Percentiles rank a stretch among this genome's conserved stretches.
Conservation (phyloP, 2,329 filamentous ascomycete genomes). For the Didymella pomorum region DNA sequence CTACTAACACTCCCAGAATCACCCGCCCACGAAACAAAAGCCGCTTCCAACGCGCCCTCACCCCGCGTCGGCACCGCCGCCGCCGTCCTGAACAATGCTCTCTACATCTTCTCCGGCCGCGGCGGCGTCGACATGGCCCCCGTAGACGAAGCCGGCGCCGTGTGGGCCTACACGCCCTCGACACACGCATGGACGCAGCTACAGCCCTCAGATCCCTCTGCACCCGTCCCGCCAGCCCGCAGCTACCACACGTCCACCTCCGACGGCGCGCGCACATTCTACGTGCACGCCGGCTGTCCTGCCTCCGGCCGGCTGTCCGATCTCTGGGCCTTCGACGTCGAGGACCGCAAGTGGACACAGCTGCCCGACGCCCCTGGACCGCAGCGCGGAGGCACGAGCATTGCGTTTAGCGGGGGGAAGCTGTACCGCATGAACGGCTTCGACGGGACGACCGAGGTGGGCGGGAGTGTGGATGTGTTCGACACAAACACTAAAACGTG, state of each 20-base stretch:
- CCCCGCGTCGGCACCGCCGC: slow-evolving; percentile 78
- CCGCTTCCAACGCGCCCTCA: slow-evolving; percentile 60
- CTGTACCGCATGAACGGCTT: slow-evolving; percentile 84
- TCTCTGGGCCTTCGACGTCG: slow-evolving; percentile 79
- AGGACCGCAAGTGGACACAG: slow-evolving; percentile 70
- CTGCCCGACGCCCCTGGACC: slow-evolving; percentile 72
- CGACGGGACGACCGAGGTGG: slow-evolving; percentile 73
- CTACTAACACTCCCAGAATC: slow-evolving; percentile 54
- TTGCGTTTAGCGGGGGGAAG: slow-evolving; percentile 69
- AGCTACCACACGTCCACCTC: slow-evolving; percentile 75
- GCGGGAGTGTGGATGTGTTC: slow-evolving; percentile 74
- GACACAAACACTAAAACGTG: slow-evolving; percentile 52
- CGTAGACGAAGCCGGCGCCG: slow-evolving; percentile 74
- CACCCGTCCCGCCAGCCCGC: slow-evolving; percentile 67
- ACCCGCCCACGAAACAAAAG: slow-evolving; percentile 39
- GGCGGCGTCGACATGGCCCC: slow-evolving; percentile 73
- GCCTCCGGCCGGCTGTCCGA: slow-evolving; percentile 70
- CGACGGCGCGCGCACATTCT: slow-evolving; percentile 72
- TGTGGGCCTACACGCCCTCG: slow-evolving; percentile 78
- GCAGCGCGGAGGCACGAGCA: slow-evolving; percentile 70
- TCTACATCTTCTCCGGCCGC: slow-evolving; percentile 84
- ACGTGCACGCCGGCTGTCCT: slow-evolving; percentile 79
- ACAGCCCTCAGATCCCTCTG: slow-evolving; percentile 60
- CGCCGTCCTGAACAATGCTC: slow-evolving; percentile 70
- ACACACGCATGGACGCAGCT: slow-evolving; percentile 71